These are phyloP conservation scores for Calonectria naviculata DNA, from an alignment of 2,329 filamentous ascomycete genomes.

Conservation along the genomic window DNA sequence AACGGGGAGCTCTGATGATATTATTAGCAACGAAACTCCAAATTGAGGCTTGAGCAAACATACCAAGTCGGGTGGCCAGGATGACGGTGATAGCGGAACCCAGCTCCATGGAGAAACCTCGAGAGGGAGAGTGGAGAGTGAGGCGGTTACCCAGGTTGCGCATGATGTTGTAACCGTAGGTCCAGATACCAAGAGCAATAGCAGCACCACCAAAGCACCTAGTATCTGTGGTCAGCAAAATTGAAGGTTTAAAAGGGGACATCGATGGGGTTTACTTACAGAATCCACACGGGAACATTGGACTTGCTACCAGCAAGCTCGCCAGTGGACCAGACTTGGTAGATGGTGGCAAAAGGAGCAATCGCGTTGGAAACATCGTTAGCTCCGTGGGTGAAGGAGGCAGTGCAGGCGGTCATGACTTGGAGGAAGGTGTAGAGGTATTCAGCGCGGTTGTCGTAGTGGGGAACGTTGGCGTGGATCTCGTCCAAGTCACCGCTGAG, in stretches of 20 bases:
- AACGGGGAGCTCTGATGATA: slow-evolving; percentile 62
- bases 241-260: neutral
- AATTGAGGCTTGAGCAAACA: slow-evolving; percentile 21
- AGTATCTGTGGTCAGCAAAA: neutral
- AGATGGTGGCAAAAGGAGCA: slow-evolving; percentile 73
- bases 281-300: slow-evolving; percentile 69
- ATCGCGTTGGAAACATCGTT: slow-evolving; percentile 75
- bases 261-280: slow-evolving; percentile 42
- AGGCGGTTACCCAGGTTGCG: slow-evolving; percentile 70
- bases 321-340: slow-evolving; percentile 66
- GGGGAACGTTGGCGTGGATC: slow-evolving; percentile 66
- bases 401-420: slow-evolving; percentile 70
- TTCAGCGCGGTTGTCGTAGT: slow-evolving; percentile 69
- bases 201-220: slow-evolving; percentile 60
- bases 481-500: slow-evolving; percentile 64
- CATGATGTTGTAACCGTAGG: slow-evolving; percentile 76
- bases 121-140: slow-evolving; percentile 69
- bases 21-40: slow-evolving; percentile 3
- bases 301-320: slow-evolving; percentile 55
- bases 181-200: slow-evolving; percentile 69
- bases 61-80: slow-evolving; percentile 69
- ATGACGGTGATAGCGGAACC: slow-evolving; percentile 71
- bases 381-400: slow-evolving; percentile 74
- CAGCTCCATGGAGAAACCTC: slow-evolving; percentile 71
- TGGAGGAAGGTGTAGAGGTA: slow-evolving; percentile 71